A percentile compares a stretch with the other conserved stretches of the same genome.
phyloP scores from a whole-genome alignment of 345 rosid genomes.

The Ceriops zippeliana region DNA sequence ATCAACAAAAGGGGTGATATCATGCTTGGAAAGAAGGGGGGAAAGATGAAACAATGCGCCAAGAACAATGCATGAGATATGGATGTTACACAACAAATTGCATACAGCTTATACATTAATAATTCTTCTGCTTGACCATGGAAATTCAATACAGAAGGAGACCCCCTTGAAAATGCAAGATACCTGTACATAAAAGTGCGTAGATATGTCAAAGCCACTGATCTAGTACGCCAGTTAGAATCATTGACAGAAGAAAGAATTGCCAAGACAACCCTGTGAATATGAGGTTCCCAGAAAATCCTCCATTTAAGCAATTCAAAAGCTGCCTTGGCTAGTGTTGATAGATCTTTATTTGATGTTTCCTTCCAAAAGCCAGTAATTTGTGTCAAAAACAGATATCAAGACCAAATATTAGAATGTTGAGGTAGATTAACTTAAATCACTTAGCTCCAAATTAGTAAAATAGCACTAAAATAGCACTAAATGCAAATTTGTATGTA shows the following conservation, averaged over 20 bases:
- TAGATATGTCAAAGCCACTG: conserved; percentile 84
- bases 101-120: no score
- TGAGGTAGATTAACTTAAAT: conserved; percentile 4
- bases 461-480: not conserved
- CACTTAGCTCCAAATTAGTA: conserved; percentile 15
- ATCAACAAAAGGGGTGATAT: not conserved
- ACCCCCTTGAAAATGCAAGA: conserved; percentile 11
- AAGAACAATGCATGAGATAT: not conserved
- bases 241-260: conserved; percentile 73
- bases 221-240: conserved; percentile 95
- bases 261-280: conserved; percentile 63
- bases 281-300: conserved; percentile 70
- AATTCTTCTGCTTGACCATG: no score
- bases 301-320: conserved; percentile 95
- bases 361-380: conserved; percentile 51
- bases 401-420: conserved; percentile 2
- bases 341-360: conserved; percentile 93
- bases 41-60: not conserved
- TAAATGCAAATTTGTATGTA: not conserved
- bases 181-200: conserved; percentile 97
- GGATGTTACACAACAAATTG: not conserved
- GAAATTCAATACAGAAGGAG: not conserved
- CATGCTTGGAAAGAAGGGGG: not conserved
- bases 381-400: conserved; percentile 20
- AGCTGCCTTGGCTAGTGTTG: conserved; percentile 90